These are phyloP conservation scores for Plasmopara halstedii DNA, from an alignment of 352 stramenopile species.

Conservation along the genomic window DNA sequence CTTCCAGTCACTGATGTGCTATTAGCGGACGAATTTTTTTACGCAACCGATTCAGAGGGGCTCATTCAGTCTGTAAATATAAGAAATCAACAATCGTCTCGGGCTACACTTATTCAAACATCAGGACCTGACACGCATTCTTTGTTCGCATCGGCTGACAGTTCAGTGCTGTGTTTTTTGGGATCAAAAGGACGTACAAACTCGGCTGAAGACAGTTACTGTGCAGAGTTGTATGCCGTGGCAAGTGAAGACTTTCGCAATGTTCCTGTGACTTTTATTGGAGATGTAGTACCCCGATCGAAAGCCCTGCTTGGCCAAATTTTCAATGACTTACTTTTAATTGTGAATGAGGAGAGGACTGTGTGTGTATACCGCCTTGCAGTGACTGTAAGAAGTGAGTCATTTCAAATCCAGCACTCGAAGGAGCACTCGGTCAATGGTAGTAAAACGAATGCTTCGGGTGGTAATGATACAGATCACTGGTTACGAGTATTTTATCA, in stretches of 20 bases:
- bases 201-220: slow-evolving; percentile 1
- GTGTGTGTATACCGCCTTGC: slow-evolving; percentile 13
- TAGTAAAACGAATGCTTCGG: slow-evolving; percentile 2
- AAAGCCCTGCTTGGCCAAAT: slow-evolving; percentile 9
- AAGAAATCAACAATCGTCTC: slow-evolving; percentile 40
- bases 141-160: slow-evolving; percentile 21
- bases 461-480: slow-evolving; percentile 9
- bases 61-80: slow-evolving; percentile 35
- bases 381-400: slow-evolving; percentile 46
- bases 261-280: slow-evolving; percentile 18
- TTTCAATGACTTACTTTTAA: slow-evolving; percentile 25
- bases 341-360: slow-evolving; percentile 12
- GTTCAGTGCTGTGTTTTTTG: slow-evolving; percentile 25
- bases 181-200: not conserved
- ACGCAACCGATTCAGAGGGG: slow-evolving; percentile 24
- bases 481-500: slow-evolving; percentile 26
- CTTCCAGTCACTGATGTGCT: slow-evolving; percentile 17
- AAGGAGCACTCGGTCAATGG: slow-evolving; percentile 15
- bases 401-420: slow-evolving; percentile 40
- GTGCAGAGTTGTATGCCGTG: slow-evolving; percentile 11
- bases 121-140: not conserved
- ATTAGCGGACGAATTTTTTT: slow-evolving; percentile 20
- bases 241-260: slow-evolving; percentile 32
- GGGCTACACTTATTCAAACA: slow-evolving; percentile 16
- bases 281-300: slow-evolving; percentile 2